Conservation (phyloP, 2,329 filamentous ascomycete species). For the Raffaelea arxii region DNA sequence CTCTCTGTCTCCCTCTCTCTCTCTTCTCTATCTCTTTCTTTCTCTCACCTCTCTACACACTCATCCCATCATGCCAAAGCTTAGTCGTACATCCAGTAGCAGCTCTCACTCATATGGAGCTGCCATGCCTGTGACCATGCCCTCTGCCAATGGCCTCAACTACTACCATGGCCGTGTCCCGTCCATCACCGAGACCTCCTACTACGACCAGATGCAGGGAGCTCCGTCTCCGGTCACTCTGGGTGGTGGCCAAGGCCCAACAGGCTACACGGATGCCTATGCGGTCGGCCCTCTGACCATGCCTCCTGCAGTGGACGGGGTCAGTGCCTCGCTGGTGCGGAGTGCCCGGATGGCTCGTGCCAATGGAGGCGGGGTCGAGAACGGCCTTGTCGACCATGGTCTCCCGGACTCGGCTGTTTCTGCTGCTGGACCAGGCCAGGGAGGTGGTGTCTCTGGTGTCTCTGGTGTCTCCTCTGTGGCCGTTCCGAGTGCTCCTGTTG, state of each 20-base stretch:
- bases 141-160: conserved; percentile 17
- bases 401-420: too few relatives aligned
- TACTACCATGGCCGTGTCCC: conserved; percentile 20
- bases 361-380: too few relatives aligned
- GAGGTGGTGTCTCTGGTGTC: neutral
- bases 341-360: too few relatives aligned
- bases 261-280: conserved; percentile 22
- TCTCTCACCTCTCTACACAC: neutral
- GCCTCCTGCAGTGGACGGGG: conserved; percentile 17
- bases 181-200: conserved; percentile 14
- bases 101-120: conserved; percentile 17
- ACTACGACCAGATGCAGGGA: conserved; percentile 21
- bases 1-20: conserved; percentile 1
- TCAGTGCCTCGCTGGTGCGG: neutral
- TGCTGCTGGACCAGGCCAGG: too few relatives aligned
- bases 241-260: conserved; percentile 11
- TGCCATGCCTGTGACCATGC: conserved; percentile 14
- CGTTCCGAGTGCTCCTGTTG: conserved; percentile 12
- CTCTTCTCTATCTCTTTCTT: neutral
- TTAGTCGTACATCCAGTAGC: conserved; percentile 18
- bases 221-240: conserved; percentile 8
- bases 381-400: too few relatives aligned
- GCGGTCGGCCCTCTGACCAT: conserved; percentile 17
- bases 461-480: too few relatives aligned
- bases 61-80: conserved; percentile 18